phyloP scores from a whole-genome alignment of 768 basidiomycete genomes.

The Mycena capillaripes region DNA sequence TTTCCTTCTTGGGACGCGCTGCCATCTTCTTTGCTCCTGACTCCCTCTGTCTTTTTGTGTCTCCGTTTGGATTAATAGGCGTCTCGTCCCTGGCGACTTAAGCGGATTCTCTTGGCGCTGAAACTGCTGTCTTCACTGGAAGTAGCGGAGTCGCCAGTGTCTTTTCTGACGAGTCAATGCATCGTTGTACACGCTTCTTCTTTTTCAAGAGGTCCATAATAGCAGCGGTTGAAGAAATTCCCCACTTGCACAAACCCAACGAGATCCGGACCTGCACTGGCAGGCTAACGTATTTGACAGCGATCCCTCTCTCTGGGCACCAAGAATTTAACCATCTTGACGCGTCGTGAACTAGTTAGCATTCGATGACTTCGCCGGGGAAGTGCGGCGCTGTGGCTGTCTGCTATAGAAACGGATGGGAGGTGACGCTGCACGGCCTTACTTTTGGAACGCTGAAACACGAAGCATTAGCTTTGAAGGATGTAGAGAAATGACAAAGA shows the following conservation, averaged over 20 bases:
- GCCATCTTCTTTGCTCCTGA: constrained; percentile 5
- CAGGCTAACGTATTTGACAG: constrained; percentile 10
- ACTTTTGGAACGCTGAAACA: constrained; percentile 20
- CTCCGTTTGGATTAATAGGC: constrained; percentile 14
- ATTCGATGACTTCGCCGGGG: background rate
- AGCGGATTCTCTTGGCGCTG: constrained; percentile 6
- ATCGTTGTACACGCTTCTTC: constrained; percentile 10
- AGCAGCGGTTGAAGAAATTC: constrained; percentile 12
- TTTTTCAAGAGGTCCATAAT: constrained; percentile 11
- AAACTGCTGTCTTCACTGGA: constrained; percentile 15
- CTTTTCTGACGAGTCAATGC: constrained; percentile 8
- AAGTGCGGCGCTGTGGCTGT: constrained; percentile 7
- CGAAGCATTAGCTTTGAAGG: constrained; percentile 5
- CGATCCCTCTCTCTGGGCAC: constrained; percentile 7
- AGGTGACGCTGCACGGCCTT: constrained; percentile 12
- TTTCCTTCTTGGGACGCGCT: background rate
- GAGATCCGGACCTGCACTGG: constrained; percentile 13
- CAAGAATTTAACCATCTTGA: constrained; percentile 19
- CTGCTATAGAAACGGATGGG: constrained; percentile 12
- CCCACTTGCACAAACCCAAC: constrained; percentile 7
- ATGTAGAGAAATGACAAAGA: constrained; percentile 21
- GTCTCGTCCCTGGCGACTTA: constrained; percentile 14
- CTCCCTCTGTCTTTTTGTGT: constrained; percentile 12
- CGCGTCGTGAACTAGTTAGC: constrained; percentile 13
- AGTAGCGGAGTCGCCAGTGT: constrained; percentile 9